Evolutionary conservation across 345 rosid genomes (phyloP).

Genomic region (Eucalyptus tenuipes): DNA sequence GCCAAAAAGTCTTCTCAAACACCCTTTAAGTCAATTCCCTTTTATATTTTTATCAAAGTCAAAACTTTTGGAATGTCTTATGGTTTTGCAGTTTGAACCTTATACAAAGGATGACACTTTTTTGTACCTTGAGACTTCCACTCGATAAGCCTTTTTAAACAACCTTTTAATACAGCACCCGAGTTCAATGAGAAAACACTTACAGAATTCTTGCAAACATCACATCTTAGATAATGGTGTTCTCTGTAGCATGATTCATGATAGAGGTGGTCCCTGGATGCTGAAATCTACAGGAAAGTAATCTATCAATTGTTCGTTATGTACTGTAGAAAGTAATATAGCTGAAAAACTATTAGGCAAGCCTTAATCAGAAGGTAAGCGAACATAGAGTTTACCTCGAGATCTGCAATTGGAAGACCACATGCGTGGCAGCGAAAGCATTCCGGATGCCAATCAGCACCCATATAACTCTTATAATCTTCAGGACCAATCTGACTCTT

Average conservation of each 20-base stretch:
- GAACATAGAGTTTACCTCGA: slow-evolving; percentile 27
- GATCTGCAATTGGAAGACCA: slow-evolving; percentile 23
- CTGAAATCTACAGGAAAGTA: not conserved
- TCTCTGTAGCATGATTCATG: slow-evolving; percentile 74
- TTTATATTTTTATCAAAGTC: not conserved
- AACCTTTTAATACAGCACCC: not conserved
- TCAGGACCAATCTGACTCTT: slow-evolving; percentile 17
- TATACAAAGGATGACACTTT: not conserved
- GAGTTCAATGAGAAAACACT: slow-evolving; percentile 12
- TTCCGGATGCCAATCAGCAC: slow-evolving; percentile 25
- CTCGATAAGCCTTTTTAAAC: not conserved
- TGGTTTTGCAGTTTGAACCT: not conserved
- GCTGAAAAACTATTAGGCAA: not conserved
- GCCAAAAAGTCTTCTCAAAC: not conserved
- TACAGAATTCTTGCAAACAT: slow-evolving; percentile 69
- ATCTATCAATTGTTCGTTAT: not conserved
- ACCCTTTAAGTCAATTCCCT: not conserved
- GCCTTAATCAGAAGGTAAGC: not conserved
- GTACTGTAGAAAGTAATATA: not conserved
- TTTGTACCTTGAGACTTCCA: not conserved
- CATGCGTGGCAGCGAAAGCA: slow-evolving; percentile 25
- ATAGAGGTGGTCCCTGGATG: slow-evolving; percentile 32
- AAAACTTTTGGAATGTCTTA: not conserved
- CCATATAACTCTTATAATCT: slow-evolving; percentile 11
- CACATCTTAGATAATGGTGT: slow-evolving; percentile 69